Evolutionary conservation across 257 asterid genomes (phyloP), one percentile per base, ranked within the genome.

Genomic region (Linaria vulgaris): DNA sequence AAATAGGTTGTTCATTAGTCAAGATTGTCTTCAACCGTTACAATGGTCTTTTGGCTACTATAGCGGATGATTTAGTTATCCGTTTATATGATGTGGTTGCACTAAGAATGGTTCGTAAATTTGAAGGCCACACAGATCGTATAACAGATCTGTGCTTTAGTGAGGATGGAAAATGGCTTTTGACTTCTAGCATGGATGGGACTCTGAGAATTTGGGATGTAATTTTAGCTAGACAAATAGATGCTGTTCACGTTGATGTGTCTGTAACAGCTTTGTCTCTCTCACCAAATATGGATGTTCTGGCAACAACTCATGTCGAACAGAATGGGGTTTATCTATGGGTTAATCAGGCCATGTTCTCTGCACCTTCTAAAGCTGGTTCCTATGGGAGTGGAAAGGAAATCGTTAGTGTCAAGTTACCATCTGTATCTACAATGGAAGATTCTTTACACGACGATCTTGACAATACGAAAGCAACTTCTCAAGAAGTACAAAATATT

Each of bases 161-260:
- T 38, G 96, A 88, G 72, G 98, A 91, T 78, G 98, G 98, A 24
- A 91, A 88, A 74, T 91, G 96, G 98, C 95, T 91, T 59, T 70
- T 88, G 64, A 77, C 89, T 16, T 91, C 96, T 47, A 91, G 97
- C 76, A 88, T 91, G 97, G 97, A 91, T 74, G 96, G 96, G 66
- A 91, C 84, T 11, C 71, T 91, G 30, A 88, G 95, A 70, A 82
- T 91, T 63, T 88, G 97, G 97, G 97, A 91, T 81, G 83, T 88
- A 9, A 84, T 88, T 41, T 71, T 91, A 65, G 95, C 94, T 72
- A 80, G 82, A 69, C 96, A 88, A 69, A 78, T 91, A 62, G 96
- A 91, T 75, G 97, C 94, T 51, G 60, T 91, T 61, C 83, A 79
- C 2, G 97, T 91, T 54, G 95, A 88, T 69, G 86, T 86, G 53